phyloP scores from a whole-genome alignment of 257 asterid genomes.

The Salvia rosmarinus region DNA sequence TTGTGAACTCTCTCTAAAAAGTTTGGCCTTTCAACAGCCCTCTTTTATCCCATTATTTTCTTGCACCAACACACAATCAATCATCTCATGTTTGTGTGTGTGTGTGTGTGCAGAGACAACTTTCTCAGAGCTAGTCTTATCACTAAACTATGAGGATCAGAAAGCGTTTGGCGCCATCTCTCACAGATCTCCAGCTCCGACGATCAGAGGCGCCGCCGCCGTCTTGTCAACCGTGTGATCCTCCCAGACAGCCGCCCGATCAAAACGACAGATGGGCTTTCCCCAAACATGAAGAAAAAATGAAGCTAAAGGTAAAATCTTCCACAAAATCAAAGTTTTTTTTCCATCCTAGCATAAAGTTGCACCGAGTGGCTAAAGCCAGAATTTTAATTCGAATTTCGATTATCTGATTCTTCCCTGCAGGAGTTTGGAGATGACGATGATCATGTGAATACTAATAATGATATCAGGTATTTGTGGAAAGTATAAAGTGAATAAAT shows the following conservation, averaged over 20 bases:
- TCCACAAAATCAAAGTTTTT: slow-evolving; percentile 20
- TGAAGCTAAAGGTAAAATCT: slow-evolving; percentile 40
- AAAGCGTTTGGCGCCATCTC: slow-evolving; percentile 50
- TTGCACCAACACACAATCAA: slow-evolving; percentile 15
- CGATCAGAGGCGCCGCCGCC: slow-evolving; percentile 48
- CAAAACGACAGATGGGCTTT: slow-evolving; percentile 44
- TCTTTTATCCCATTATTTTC: slow-evolving; percentile 12
- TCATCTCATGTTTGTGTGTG: slow-evolving; percentile 3
- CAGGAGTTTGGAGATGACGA: slow-evolving; percentile 54
- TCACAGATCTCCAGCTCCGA: slow-evolving; percentile 66
- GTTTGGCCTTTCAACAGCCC: slow-evolving; percentile 3
- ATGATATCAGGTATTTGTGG: slow-evolving; percentile 54
- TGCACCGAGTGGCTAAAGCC: background rate
- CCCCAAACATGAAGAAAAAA: slow-evolving; percentile 19
- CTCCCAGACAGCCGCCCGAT: too few species aligned
- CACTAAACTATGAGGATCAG: slow-evolving; percentile 67
- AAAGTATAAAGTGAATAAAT: background rate
- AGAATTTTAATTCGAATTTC: slow-evolving; percentile 19
- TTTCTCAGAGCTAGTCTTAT: background rate
- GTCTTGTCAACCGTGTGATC: too few species aligned
- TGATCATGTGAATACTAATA: slow-evolving; percentile 29
- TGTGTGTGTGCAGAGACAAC: background rate
- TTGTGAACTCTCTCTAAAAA: slow-evolving; percentile 32
- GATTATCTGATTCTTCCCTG: background rate
- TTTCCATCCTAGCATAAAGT: slow-evolving; percentile 4